These are phyloP conservation scores for Pyrenophora tritici-repentis DNA, from an alignment of 2,329 filamentous ascomycete species.

Conservation along the genomic window DNA sequence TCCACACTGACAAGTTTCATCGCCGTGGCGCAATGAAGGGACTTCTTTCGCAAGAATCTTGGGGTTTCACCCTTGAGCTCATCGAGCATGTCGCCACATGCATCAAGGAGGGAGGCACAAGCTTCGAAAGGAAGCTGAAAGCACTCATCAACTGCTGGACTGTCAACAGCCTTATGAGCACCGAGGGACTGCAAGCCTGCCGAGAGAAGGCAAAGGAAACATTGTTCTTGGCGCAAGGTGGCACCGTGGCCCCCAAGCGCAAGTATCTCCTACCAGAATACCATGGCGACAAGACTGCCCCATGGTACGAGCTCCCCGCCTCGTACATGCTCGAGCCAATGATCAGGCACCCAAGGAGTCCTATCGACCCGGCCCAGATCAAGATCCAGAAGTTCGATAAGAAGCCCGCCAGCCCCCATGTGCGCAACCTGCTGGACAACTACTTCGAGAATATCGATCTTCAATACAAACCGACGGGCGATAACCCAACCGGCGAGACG, in stretches of 20 bases:
- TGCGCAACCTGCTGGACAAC: conserved; percentile 72
- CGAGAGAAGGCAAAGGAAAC: conserved; percentile 59
- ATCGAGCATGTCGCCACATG: conserved; percentile 61
- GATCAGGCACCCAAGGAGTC: conserved; percentile 72
- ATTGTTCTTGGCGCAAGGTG: conserved; percentile 40
- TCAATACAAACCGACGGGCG: conserved; percentile 55
- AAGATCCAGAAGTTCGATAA: conserved; percentile 67
- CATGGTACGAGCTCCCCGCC: conserved; percentile 83
- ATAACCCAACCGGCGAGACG: conserved; percentile 40
- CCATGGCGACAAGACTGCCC: conserved; percentile 74
- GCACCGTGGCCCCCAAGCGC: conserved; percentile 55
- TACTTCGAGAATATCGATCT: conserved; percentile 65
- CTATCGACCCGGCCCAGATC: conserved; percentile 73
- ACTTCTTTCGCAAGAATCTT: conserved; percentile 46
- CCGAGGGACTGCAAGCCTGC: conserved; percentile 62
- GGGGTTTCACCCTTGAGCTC: conserved; percentile 66
- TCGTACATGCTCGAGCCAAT: conserved; percentile 81
- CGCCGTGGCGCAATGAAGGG: conserved; percentile 14
- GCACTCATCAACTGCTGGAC: conserved; percentile 73
- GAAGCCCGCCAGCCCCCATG: conserved; percentile 66
- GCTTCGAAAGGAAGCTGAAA: conserved; percentile 63
- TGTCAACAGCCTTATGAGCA: conserved; percentile 65
- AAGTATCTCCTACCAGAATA: conserved; percentile 73
- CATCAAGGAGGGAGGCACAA: conserved; percentile 64
- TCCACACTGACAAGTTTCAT: conserved; percentile 57